Percentiles rank a stretch among this genome's conserved stretches.
Conservation (phyloP, 257 asterid species). For the Echium plantagineum region DNA sequence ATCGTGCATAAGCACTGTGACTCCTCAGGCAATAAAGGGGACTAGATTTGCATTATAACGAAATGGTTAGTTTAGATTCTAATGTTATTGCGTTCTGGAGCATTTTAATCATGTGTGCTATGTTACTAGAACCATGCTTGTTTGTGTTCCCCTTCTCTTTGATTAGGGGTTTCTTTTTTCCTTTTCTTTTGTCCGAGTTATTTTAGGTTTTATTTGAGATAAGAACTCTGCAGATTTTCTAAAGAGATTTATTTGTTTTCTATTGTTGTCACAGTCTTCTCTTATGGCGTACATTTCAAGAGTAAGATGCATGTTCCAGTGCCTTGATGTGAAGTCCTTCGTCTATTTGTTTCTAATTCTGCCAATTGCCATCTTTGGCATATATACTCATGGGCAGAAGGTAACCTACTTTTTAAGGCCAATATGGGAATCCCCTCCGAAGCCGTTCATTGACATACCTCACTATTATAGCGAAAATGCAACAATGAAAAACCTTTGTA, state of each 20-base stretch:
- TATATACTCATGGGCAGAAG: slow-evolving; percentile 57
- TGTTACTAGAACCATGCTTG: not conserved
- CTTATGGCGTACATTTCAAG: slow-evolving; percentile 26
- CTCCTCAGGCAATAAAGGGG: no score
- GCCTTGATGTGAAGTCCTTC: slow-evolving; percentile 35
- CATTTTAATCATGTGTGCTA: no score
- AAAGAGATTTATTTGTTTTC: slow-evolving; percentile 3
- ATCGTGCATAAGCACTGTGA: no score
- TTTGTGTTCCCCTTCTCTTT: not conserved
- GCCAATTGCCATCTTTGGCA: slow-evolving; percentile 27
- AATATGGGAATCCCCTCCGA: slow-evolving; percentile 67
- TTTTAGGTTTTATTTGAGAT: not conserved
- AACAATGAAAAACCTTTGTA: slow-evolving; percentile 52
- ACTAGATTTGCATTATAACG: no score
- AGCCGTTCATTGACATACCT: slow-evolving; percentile 36
- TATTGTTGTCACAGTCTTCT: slow-evolving; percentile 20
- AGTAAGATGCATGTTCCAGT: slow-evolving; percentile 28
- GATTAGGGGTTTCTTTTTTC: not conserved
- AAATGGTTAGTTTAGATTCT: no score
- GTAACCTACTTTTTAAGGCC: slow-evolving; percentile 56
- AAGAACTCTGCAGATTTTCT: not conserved
- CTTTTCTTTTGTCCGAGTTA: not conserved
- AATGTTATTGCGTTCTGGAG: no score
- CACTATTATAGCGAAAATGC: slow-evolving; percentile 54
- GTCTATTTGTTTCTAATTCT: slow-evolving; percentile 28